A percentile compares a stretch with the other conserved stretches of the same genome.
These are phyloP conservation scores for Elongisporangium anandrum DNA, from an alignment of 352 stramenopile genomes.

Conservation along the genomic window DNA sequence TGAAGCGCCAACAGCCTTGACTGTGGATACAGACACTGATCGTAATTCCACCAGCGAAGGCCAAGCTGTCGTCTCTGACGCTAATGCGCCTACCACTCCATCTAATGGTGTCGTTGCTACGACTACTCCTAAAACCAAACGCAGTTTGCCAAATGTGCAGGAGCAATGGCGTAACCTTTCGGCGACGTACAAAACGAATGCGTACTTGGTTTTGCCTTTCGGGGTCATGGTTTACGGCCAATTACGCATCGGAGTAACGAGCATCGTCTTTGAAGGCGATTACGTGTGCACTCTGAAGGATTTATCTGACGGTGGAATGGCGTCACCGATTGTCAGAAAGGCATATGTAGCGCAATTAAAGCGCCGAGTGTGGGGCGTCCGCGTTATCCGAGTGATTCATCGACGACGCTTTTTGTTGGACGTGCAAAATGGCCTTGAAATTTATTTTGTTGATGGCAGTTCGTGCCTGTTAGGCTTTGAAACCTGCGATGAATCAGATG, in stretches of 20 bases:
- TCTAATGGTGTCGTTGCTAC: conserved; percentile 4
- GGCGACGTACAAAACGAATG: conserved; percentile 65
- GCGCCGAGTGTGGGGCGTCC: conserved; percentile 70
- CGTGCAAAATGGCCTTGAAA: conserved; percentile 61
- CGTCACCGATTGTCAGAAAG: conserved; percentile 33
- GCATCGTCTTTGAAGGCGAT: conserved; percentile 81
- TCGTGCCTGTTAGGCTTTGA: conserved; percentile 77
- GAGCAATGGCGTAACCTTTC: conserved; percentile 69
- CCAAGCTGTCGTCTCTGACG: not conserved
- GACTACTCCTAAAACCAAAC: conserved; percentile 2
- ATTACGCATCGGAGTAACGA: conserved; percentile 62
- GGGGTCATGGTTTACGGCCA: conserved; percentile 71
- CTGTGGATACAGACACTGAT: conserved; percentile 12
- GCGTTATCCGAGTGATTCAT: conserved; percentile 78
- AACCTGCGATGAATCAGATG: conserved; percentile 55
- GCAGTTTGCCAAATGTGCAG: conserved; percentile 21
- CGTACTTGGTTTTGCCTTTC: conserved; percentile 71
- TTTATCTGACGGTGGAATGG: conserved; percentile 27
- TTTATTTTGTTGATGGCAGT: conserved; percentile 85
- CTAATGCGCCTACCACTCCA: conserved; percentile 14
- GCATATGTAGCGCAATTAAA: conserved; percentile 67
- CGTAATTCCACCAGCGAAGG: conserved; percentile 16
- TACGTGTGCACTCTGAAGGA: conserved; percentile 63
- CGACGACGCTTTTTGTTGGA: conserved; percentile 73
- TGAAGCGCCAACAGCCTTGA: conserved; percentile 9